Evolutionary conservation across 78 protist species (phyloP), one percentile per base, ranked within the genome.

Genomic region (Speleostelium caveatum): DNA sequence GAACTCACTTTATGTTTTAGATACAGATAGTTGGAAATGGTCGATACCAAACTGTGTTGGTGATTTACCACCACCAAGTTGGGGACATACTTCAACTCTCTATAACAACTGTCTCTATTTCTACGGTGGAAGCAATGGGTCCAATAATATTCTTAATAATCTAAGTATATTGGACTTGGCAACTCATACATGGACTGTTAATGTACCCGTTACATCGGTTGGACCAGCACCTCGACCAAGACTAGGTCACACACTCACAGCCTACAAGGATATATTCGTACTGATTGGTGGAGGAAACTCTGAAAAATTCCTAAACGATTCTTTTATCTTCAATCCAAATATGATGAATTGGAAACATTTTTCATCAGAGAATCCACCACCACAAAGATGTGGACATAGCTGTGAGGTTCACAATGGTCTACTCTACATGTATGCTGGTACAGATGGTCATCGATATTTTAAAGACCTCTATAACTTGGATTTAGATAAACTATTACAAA

Each of bases 41-140:
- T 67, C 89, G 28, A 80, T 80, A 56, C 89, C 89, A 1, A 69
- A 67, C 19, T 80, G 89, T 56, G 39, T 17, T 26, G 89, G 89
- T 7, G 75, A 49, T 56, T 49, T 16, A 30, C 89, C 89, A 56
- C 75, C 77, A 16, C 51, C 63, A 14, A 56, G 66, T 10, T 80
- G 89, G 89, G 89, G 89, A 7, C 89, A 80, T 33, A 16, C 78
- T 16, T 51, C 67, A 8, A 68, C 65, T 2, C 42, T 38, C 42
- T 71, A 67, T 58, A 33, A 58, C 14, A 68, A 80, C 7, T 35
- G n/a, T 0, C 14, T 80, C 28, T 80, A 80, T 36, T 80, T 80
- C 30, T 68, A 24, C 39, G 89, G 89, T 53, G 89, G 89, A 0
- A 12, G 8, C 14, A 58, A 74, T 38, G 32, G 33, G 10, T 26